Conservation (phyloP, 129 eudicot genomes). For the Lonicera japonica region DNA sequence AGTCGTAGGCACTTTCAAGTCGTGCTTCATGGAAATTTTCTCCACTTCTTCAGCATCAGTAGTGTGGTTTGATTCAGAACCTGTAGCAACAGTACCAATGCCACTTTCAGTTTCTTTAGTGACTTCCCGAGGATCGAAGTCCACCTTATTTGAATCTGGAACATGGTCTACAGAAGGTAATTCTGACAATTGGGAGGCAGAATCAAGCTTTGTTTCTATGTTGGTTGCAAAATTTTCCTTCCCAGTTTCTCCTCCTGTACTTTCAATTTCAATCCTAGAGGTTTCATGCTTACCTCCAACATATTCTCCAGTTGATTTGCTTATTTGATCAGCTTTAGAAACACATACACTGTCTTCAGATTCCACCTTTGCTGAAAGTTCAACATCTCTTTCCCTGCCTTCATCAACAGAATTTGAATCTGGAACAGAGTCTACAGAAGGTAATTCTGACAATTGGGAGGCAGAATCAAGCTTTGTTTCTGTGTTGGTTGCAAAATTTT, state of each 20-base stretch:
- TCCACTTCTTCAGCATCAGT: slow-evolving; percentile 7
- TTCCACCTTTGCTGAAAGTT: neutral
- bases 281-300: slow-evolving; percentile 4
- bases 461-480: too few relatives aligned
- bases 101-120: slow-evolving; percentile 6
- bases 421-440: too few relatives aligned
- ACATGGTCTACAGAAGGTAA: neutral
- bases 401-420: too few relatives aligned
- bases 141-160: slow-evolving; percentile 15
- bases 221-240: neutral
- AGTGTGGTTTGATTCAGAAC: slow-evolving; percentile 22
- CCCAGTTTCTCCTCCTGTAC: neutral
- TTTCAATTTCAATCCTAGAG: slow-evolving; percentile 12
- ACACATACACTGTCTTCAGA: neutral
- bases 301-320: slow-evolving; percentile 4
- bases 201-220: slow-evolving; percentile 5
- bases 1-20: neutral
- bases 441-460: too few relatives aligned
- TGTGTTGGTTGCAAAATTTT: too few relatives aligned
- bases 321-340: slow-evolving; percentile 10
- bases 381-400: too few relatives aligned
- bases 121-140: slow-evolving; percentile 10
- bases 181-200: neutral
- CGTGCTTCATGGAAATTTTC: slow-evolving; percentile 10
- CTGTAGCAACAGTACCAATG: slow-evolving; percentile 14